These are phyloP conservation scores for Bisporella sp. DNA, from an alignment of 2,329 filamentous ascomycete genomes.

Conservation along the genomic window DNA sequence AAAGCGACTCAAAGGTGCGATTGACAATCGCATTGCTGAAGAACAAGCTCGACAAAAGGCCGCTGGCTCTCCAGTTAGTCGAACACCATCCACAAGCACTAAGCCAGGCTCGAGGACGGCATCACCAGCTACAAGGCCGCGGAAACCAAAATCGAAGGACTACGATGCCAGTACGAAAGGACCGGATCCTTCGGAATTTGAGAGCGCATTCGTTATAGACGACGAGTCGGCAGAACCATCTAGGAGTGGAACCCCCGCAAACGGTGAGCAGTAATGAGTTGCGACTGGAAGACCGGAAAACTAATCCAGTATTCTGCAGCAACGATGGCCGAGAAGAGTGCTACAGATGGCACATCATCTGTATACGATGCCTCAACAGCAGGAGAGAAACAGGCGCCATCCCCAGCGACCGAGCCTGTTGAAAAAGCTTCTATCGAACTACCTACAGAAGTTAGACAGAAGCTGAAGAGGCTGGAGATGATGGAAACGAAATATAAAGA, in stretches of 20 bases:
- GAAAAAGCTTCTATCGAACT: slow-evolving; percentile 32
- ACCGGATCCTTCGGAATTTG: slow-evolving; percentile 82
- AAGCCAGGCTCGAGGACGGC: slow-evolving; percentile 19
- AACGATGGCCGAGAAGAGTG: slow-evolving; percentile 18
- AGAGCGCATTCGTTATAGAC: slow-evolving; percentile 79
- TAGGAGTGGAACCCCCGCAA: slow-evolving; percentile 51
- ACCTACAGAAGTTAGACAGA: slow-evolving; percentile 66
- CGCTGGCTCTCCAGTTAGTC: slow-evolving; percentile 32
- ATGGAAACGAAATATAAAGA: slow-evolving; percentile 85
- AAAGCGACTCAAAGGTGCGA: slow-evolving; percentile 75
- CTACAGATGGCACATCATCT: slow-evolving; percentile 22
- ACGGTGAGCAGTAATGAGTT: slow-evolving; percentile 20
- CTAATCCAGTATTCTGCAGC: background rate
- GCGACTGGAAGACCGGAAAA: too few relatives aligned
- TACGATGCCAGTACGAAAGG: slow-evolving; percentile 20
- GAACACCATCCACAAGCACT: slow-evolving; percentile 33
- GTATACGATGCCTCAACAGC: slow-evolving; percentile 16
- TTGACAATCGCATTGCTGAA: slow-evolving; percentile 83
- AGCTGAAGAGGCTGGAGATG: slow-evolving; percentile 81
- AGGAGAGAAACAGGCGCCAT: slow-evolving; percentile 19
- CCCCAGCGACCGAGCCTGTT: background rate
- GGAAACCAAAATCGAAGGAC: slow-evolving; percentile 21
- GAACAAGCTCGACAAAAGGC: slow-evolving; percentile 67
- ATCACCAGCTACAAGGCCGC: slow-evolving; percentile 20
- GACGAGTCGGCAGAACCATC: slow-evolving; percentile 65